phyloP scores from a whole-genome alignment of 306 rosid species.

The Herpetospermum pedunculosum region DNA sequence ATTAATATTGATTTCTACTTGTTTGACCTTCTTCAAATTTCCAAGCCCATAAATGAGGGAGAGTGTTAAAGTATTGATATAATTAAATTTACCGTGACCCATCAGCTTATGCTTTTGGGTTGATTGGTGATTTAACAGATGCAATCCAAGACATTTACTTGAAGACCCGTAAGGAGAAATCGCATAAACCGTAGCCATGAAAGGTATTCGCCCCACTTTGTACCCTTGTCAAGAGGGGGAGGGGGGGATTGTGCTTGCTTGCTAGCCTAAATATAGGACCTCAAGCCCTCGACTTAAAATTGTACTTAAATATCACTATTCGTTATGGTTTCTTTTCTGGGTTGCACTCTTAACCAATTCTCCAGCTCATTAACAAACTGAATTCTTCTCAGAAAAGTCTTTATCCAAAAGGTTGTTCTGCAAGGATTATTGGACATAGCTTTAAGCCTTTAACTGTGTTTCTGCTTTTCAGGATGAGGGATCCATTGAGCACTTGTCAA shows the following conservation, averaged over 20 bases:
- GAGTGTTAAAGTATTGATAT: too few relatives aligned
- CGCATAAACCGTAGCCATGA: neutral
- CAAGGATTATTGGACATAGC: neutral
- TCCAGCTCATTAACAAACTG: neutral
- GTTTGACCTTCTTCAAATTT: too few relatives aligned
- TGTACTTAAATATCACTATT: neutral
- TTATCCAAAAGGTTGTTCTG: neutral
- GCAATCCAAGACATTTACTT: neutral
- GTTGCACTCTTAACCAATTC: neutral
- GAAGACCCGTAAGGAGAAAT: neutral
- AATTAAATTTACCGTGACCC: too few relatives aligned
- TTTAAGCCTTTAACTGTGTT: slow-evolving; percentile 1
- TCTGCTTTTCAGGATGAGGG: slow-evolving; percentile 30
- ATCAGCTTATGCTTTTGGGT: too few relatives aligned
- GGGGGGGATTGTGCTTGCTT: neutral
- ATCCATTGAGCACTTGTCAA: slow-evolving; percentile 29
- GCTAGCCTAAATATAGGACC: neutral
- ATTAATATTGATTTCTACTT: too few relatives aligned
- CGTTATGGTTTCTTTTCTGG: neutral
- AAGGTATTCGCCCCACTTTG: neutral
- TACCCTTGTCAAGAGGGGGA: neutral
- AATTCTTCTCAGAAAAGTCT: neutral
- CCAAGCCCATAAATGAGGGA: too few relatives aligned
- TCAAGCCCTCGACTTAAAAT: neutral
- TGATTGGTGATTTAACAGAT: too few relatives aligned